Evolutionary conservation across 768 basidiomycete genomes (phyloP), one percentile per base, ranked within the genome.

Genomic region (Lentinula edodes): DNA sequence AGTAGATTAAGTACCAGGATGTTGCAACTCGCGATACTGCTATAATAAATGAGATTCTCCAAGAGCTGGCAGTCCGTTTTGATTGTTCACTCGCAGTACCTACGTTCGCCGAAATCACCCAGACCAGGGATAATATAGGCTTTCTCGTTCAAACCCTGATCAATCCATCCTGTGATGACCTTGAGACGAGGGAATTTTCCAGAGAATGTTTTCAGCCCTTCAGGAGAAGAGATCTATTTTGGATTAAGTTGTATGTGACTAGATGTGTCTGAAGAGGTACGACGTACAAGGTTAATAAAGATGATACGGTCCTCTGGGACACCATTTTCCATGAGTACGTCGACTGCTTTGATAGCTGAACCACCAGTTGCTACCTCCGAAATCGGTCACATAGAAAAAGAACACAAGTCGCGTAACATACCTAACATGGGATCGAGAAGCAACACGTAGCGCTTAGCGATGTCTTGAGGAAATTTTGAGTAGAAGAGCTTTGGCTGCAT

Each of bases 341-440:
- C 96, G 56, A 98, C 90, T 0, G 97, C 97, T 71, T 98, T 98
- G 74, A 95, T 95, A 7, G 95, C 96, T 5, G 95, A 98, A 50
- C 97, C 97, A 28, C 97, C 97, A 0, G 96, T 98, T 0, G 96
- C 96, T 83, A 61, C 38, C 65, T 64, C 6, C 16, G 2, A 41
- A 53, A 15, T 48, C 8, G 2, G n/a, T n/a, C 18, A 38, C 6
- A 6, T 9, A 28, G 52, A 6, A 9, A 20, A 34, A n/a, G 6
- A 8, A n/a, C 23, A 53, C n/a, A 56, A 5, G 12, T 41, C 28
- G 12, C 13, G 20, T 56, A 18, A 66, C 87, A 55, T 67, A 93
- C 94, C 93, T 52, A 98, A 85, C 96, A 99, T 99, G 0, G 96
- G 96, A 72, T 99, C 96, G 20, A 99, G 84, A 13, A 99, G 85